Evolutionary conservation across 768 basidiomycete species (phyloP).

Genomic region (Leccinum pellstonianum): DNA sequence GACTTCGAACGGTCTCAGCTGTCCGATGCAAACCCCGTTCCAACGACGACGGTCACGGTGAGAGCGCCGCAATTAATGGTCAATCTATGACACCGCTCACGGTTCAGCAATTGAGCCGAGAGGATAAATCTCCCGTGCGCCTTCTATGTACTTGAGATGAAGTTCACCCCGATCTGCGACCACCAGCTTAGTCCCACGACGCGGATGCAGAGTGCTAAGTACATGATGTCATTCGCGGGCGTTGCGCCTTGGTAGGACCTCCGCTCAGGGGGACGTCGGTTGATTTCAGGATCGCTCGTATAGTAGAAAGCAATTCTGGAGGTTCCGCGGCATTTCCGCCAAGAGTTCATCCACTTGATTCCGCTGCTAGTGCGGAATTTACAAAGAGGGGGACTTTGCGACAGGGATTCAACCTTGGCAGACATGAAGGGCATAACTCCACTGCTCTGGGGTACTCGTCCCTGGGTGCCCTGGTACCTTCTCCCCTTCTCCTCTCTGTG

Average conservation of each 20-base stretch:
- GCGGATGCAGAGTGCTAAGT: background rate
- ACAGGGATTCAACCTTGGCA: background rate
- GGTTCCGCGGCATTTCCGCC: background rate
- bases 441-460: background rate
- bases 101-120: background rate
- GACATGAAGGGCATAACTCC: slow-evolving; percentile 1
- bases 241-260: background rate
- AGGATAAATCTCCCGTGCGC: background rate
- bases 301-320: background rate
- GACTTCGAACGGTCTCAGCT: background rate
- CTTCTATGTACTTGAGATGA: background rate
- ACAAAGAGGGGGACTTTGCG: background rate
- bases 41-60: slow-evolving; percentile 1
- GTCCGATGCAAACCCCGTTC: slow-evolving; percentile 4
- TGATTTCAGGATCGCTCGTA: background rate
- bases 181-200: background rate
- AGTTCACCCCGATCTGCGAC: background rate
- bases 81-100: background rate
- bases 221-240: slow-evolving; percentile 22
- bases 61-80: background rate
- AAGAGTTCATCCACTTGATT: background rate
- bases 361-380: slow-evolving; percentile 3
- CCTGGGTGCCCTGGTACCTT: background rate
- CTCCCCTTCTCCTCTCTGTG: background rate
- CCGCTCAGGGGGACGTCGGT: background rate